Evolutionary conservation across 768 basidiomycete species (phyloP).

Genomic region (Leucosporidium scottii): DNA sequence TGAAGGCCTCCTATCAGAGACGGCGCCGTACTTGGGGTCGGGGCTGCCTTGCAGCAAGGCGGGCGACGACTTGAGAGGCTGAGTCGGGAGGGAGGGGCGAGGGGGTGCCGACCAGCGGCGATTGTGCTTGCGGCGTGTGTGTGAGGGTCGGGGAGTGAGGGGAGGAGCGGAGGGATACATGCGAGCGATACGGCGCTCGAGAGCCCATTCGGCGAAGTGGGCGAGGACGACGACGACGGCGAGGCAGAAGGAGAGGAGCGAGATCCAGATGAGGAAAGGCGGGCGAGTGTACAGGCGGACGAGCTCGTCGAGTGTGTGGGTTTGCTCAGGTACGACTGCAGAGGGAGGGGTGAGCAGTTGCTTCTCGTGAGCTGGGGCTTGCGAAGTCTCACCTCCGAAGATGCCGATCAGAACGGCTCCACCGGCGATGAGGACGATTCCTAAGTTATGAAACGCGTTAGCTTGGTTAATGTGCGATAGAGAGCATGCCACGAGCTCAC

Average conservation of each 20-base stretch:
- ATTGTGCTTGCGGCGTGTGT: neutral
- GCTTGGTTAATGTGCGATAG: too few relatives aligned
- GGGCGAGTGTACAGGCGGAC: constrained; percentile 66
- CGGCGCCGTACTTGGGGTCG: too few relatives aligned
- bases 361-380: too few relatives aligned
- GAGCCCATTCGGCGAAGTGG: constrained; percentile 35
- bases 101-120: too few relatives aligned
- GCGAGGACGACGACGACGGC: constrained; percentile 59
- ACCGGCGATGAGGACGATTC: constrained; percentile 71
- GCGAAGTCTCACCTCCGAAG: constrained; percentile 53
- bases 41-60: neutral
- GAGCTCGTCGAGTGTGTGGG: constrained; percentile 77
- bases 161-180: neutral
- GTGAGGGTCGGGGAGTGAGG: neutral
- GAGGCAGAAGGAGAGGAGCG: constrained; percentile 58
- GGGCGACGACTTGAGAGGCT: too few relatives aligned
- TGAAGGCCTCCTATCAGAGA: too few relatives aligned
- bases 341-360: neutral
- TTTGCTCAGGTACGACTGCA: constrained; percentile 72
- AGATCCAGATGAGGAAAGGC: constrained; percentile 74
- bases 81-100: too few relatives aligned
- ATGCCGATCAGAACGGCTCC: constrained; percentile 83
- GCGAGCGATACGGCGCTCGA: neutral
- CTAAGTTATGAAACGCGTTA: too few relatives aligned
- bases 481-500: constrained; percentile 52